Evolutionary conservation across 108 stramenopile genomes (phyloP).

Genomic region (Tribonema minus): DNA sequence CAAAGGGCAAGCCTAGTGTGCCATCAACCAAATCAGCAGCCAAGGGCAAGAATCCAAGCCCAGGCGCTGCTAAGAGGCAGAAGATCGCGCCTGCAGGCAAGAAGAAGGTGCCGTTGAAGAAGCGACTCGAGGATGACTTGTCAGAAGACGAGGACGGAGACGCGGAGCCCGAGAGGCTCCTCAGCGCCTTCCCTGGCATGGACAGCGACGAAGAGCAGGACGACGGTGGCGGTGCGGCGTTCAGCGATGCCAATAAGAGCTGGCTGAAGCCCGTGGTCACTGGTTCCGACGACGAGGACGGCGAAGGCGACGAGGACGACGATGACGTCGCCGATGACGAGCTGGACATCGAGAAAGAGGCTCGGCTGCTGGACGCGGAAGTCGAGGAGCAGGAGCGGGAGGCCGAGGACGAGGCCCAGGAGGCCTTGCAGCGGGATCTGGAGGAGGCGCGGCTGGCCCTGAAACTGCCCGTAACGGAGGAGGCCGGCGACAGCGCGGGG

Average conservation of each 20-base stretch:
- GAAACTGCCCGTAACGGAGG: not conserved
- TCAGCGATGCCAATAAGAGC: not conserved
- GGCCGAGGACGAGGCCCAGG: conserved; percentile 70
- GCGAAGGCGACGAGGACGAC: conserved; percentile 65
- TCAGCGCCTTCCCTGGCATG: not conserved
- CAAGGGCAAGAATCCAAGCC: too few species aligned
- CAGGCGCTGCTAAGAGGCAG: too few species aligned
- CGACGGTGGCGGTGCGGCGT: not conserved
- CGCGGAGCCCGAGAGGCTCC: too few species aligned
- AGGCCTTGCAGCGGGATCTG: conserved; percentile 51
- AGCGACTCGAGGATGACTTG: too few species aligned
- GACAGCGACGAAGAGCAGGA: not conserved
- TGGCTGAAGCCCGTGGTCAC: not conserved
- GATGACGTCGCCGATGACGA: conserved; percentile 53
- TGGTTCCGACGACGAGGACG: conserved; percentile 48
- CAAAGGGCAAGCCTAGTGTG: too few species aligned
- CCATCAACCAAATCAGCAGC: too few species aligned
- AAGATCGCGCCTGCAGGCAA: too few species aligned
- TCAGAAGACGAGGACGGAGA: too few species aligned
- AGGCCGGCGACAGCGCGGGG: conserved; percentile 1
- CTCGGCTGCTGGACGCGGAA: conserved; percentile 74
- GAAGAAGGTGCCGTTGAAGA: too few species aligned
- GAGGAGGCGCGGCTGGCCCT: conserved; percentile 12
- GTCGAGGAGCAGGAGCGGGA: conserved; percentile 14
- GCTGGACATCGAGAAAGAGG: conserved; percentile 63